These are phyloP conservation scores for Aspergillus ellipticus DNA, from an alignment of 495 filamentous ascomycete genomes.

Conservation along the genomic window DNA sequence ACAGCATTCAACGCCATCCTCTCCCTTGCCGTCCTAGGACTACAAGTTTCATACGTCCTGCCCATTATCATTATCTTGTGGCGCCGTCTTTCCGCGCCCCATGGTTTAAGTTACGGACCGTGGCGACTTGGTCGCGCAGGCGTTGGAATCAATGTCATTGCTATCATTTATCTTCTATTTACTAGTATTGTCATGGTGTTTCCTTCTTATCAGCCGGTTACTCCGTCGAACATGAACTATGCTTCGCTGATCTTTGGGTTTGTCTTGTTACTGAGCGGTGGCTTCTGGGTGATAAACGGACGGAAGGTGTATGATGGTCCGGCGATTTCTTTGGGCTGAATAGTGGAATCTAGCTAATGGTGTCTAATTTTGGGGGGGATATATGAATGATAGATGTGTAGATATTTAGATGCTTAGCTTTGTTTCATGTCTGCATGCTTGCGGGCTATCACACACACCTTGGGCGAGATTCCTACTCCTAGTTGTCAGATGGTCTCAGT, in stretches of 20 bases:
- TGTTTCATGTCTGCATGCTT: too few relatives aligned
- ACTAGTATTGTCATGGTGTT: conserved; percentile 38
- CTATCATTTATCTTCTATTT: conserved; percentile 29
- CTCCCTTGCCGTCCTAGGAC: conserved; percentile 39
- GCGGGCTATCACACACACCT: too few relatives aligned
- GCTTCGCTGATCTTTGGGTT: conserved; percentile 1
- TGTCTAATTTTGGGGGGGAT: too few relatives aligned
- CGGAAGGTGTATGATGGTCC: too few relatives aligned
- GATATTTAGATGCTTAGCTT: too few relatives aligned
- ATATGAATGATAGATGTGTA: too few relatives aligned
- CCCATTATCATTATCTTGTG: conserved; percentile 29
- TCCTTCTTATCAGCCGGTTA: conserved; percentile 29
- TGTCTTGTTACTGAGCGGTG: too few relatives aligned
- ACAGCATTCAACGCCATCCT: conserved; percentile 55
- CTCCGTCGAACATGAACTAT: conserved; percentile 39
- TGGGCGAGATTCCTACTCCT: too few relatives aligned
- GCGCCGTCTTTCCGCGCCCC: conserved; percentile 17
- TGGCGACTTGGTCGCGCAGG: conserved; percentile 13
- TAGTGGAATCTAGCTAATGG: too few relatives aligned
- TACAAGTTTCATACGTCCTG: conserved; percentile 42
- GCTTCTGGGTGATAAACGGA: too few relatives aligned
- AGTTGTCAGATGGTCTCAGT: too few relatives aligned
- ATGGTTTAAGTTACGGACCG: conserved; percentile 10
- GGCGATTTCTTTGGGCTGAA: too few relatives aligned
- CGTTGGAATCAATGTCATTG: conserved; percentile 31